Percentiles rank a stretch among this genome's conserved stretches.
phyloP scores from a whole-genome alignment of 129 eudicot species.

The Glebionis coronaria region DNA sequence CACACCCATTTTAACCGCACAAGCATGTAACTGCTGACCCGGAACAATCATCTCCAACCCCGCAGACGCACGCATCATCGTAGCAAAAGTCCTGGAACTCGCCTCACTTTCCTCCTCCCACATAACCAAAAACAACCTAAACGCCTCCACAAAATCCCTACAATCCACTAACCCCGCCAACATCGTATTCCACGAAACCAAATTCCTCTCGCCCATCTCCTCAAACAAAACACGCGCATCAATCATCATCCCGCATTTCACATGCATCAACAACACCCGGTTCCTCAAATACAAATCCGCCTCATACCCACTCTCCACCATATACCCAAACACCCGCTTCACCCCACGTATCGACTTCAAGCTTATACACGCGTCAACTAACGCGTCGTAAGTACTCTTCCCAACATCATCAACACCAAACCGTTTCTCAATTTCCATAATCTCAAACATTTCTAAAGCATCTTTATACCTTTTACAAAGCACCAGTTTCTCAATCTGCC shows the following conservation, averaged over 20 bases:
- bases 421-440: conserved; percentile 5
- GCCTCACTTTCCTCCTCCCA: conserved; percentile 57
- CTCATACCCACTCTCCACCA: conserved; percentile 50
- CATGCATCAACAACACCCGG: conserved; percentile 80
- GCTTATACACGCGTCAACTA: conserved; percentile 74
- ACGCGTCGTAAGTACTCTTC: conserved; percentile 62
- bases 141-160: conserved; percentile 60
- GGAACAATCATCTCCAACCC: conserved; percentile 62
- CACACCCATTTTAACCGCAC: conserved; percentile 57
- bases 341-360: conserved; percentile 74
- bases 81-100: conserved; percentile 59
- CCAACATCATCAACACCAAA: conserved; percentile 31
- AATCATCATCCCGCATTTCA: conserved; percentile 84
- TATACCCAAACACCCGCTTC: conserved; percentile 53
- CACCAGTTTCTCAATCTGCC: conserved; percentile 79
- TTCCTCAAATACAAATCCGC: conserved; percentile 75
- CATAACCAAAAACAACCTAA: conserved; percentile 56
- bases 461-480: conserved; percentile 49
- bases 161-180: conserved; percentile 72
- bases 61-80: conserved; percentile 70
- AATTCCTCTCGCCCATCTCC: conserved; percentile 66
- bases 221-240: conserved; percentile 69
- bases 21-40: conserved; percentile 73
- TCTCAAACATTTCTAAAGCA: conserved; percentile 38
- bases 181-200: conserved; percentile 84